Evolutionary conservation across 2,329 filamentous ascomycete genomes (phyloP), one percentile per base, ranked within the genome.

Genomic region (Zymoseptoria tritici): DNA sequence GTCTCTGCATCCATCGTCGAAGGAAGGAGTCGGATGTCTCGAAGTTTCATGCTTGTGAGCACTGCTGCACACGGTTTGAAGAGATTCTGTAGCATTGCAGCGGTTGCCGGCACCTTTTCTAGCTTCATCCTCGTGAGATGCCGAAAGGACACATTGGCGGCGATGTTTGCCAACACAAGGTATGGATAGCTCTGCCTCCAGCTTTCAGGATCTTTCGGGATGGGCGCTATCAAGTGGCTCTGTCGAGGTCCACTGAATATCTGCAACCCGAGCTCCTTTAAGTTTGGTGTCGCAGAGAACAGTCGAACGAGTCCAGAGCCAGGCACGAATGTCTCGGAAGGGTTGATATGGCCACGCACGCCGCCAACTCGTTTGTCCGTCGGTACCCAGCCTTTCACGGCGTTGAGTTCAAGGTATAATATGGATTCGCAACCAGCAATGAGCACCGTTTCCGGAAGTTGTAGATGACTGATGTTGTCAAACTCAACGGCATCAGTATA

Each of bases 401-500:
- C 61, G 50, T 72, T 71, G 57, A 71, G 49, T 51, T 72, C 70
- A 22, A 72, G 58, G 42, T 72, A 72, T 29, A 67, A 58, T 8
- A 72, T 56, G 13, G 63, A 64, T 4, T 51, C 51, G 58, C 64
- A 70, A 1, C 69, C 68, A 49, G 54, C 56, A 19, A 64, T 20
- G 2, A 71, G 56, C 6, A 57, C 57, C 2, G 60, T 29, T 53
- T 66, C 58, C 9, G 64, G 53, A 2, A 71, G 58, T 1, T 49
- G n/a, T 2, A 57, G 51, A 1, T 61, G 29, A 16, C 49, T 49
- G 19, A 72, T 65, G 31, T 68, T 65, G 57, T 72, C 70, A 7
- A 72, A 59, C 54, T 72, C 67, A 21, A 72, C 65, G 1, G 67
- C 70, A 56, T 72, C 70, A 9, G 70, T 72, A 54, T 72, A 72